A percentile compares a stretch with the other conserved stretches of the same genome.
Conservation (phyloP, 2,329 filamentous ascomycete genomes). For the Calonectria leucothoes region DNA sequence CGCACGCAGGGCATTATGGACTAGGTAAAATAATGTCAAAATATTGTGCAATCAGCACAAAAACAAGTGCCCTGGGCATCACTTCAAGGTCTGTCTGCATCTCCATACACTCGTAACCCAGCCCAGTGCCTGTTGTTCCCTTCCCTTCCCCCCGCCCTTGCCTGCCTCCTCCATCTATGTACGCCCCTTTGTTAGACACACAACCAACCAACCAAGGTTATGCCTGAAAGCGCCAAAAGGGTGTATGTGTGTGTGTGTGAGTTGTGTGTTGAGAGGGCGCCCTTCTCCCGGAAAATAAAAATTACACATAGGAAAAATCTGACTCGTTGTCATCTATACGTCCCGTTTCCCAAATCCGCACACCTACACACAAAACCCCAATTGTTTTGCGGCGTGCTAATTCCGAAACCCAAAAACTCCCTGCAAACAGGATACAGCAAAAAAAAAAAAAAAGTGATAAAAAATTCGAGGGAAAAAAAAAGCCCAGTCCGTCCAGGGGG, state of each 20-base stretch:
- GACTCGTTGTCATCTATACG: constrained; percentile 8
- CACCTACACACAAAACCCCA: neutral
- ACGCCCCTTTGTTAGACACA: neutral
- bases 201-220: neutral
- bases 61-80: neutral
- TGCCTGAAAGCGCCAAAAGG: neutral
- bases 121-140: neutral
- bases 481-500: constrained; percentile 7
- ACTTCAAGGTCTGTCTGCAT: neutral
- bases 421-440: neutral
- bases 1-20: neutral
- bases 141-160: too few relatives aligned
- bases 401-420: constrained; percentile 16
- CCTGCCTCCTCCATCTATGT: constrained; percentile 2
- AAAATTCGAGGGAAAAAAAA: neutral
- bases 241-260: neutral
- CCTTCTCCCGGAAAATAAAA: neutral
- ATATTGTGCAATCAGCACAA: neutral
- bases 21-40: neutral
- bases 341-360: constrained; percentile 7
- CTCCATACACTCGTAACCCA: neutral
- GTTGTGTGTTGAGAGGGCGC: neutral
- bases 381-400: neutral
- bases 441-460: neutral
- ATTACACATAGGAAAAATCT: neutral